Conservation (phyloP, 495 filamentous ascomycete genomes). For the Hypoxylon fuscum region DNA sequence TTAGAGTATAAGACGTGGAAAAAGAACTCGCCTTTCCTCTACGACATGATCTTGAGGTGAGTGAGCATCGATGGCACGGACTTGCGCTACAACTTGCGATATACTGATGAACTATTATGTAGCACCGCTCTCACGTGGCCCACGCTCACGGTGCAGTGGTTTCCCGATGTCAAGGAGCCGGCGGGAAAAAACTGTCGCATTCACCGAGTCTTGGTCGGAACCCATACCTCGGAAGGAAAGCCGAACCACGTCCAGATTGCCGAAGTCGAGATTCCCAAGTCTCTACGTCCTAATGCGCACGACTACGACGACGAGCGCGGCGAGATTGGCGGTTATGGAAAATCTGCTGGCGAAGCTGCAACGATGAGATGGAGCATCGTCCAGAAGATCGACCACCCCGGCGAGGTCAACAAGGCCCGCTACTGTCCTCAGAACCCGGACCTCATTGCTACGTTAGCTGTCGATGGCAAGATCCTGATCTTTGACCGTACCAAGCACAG, state of each 20-base stretch:
- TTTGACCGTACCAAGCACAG: conserved; percentile 97
- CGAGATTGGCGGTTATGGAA: conserved; percentile 93
- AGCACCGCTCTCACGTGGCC: conserved; percentile 97
- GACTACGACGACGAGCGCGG: conserved; percentile 92
- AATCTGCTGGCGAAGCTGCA: conserved; percentile 63
- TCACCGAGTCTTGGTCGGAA: conserved; percentile 92
- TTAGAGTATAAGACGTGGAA: conserved; percentile 99
- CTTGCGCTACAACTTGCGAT: not conserved
- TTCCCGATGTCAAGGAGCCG: conserved; percentile 89
- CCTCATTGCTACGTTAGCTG: conserved; percentile 92
- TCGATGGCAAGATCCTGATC: conserved; percentile 86
- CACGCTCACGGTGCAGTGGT: conserved; percentile 96
- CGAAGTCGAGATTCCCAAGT: conserved; percentile 87
- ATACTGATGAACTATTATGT: conserved; percentile 8
- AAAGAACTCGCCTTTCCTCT: conserved; percentile 98
- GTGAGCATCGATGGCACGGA: not conserved
- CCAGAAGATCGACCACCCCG: conserved; percentile 95
- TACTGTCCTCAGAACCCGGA: conserved; percentile 98
- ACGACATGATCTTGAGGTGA: conserved; percentile 89
- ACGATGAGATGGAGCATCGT: conserved; percentile 86
- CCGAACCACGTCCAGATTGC: conserved; percentile 96
- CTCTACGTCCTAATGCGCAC: conserved; percentile 70
- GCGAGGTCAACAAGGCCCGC: conserved; percentile 97
- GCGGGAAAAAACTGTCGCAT: conserved; percentile 87
- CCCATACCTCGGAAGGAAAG: conserved; percentile 87